Percentiles rank a stretch among this genome's conserved stretches.
These are phyloP conservation scores for Peniophora sp. DNA, from an alignment of 1,284 basidiomycete genomes.

Conservation along the genomic window DNA sequence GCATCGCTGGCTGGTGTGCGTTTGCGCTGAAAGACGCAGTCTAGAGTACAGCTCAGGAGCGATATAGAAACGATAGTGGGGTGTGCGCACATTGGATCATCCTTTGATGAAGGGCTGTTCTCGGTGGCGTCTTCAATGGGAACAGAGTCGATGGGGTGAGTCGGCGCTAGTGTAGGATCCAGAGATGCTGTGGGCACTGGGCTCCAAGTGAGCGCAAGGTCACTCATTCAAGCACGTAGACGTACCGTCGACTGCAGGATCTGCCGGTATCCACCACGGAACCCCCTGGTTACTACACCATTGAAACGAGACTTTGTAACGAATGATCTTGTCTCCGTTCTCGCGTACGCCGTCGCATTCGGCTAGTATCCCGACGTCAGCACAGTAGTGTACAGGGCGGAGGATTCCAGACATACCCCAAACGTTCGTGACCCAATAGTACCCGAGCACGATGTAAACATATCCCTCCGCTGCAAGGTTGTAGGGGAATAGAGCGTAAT, in stretches of 20 bases:
- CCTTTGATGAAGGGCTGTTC: too few species aligned
- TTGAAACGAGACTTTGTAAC: slow-evolving; percentile 74
- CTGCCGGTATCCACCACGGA: slow-evolving; percentile 41
- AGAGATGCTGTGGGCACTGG: too few species aligned
- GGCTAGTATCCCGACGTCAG: slow-evolving; percentile 29
- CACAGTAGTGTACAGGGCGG: background rate
- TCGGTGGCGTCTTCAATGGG: too few species aligned
- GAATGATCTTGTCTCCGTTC: slow-evolving; percentile 40
- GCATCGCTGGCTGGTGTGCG: slow-evolving; percentile 5
- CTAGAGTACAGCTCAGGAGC: too few species aligned
- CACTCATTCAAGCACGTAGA: too few species aligned
- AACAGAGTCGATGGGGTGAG: too few species aligned
- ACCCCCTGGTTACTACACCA: slow-evolving; percentile 66
- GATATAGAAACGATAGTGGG: too few species aligned
- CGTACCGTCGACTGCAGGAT: too few species aligned
- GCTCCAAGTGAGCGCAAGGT: too few species aligned
- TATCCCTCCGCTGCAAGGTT: slow-evolving; percentile 43
- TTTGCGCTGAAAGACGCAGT: too few species aligned
- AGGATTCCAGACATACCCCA: slow-evolving; percentile 50
- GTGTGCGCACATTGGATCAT: too few species aligned
- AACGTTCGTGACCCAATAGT: slow-evolving; percentile 59
- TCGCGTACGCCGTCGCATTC: slow-evolving; percentile 50
- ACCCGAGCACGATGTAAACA: slow-evolving; percentile 65
- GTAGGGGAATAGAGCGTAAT: slow-evolving; percentile 63
- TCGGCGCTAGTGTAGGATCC: too few species aligned